A percentile compares a stretch with the other conserved stretches of the same genome.
phyloP scores from a whole-genome alignment of 1,139 yeast genomes.

The Pichia sp. region DNA sequence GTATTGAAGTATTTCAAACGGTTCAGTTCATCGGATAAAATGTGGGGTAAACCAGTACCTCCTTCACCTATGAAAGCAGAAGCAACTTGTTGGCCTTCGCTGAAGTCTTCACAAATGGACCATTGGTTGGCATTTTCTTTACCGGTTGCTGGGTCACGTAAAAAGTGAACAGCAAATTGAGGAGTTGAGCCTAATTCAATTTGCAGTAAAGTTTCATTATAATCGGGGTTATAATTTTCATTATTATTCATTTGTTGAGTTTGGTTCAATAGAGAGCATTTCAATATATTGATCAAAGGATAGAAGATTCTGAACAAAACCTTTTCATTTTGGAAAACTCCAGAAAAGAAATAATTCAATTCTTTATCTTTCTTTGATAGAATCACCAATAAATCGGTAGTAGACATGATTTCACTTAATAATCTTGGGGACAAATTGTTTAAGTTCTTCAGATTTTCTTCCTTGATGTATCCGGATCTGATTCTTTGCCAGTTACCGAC shows the following conservation, averaged over 20 bases:
- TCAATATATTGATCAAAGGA: conserved; percentile 49
- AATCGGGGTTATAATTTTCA: conserved; percentile 7
- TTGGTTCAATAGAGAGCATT: conserved; percentile 48
- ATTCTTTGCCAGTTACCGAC: conserved; percentile 82
- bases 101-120: conserved; percentile 81
- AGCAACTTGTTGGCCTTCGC: conserved; percentile 78
- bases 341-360: conserved; percentile 71
- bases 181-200: conserved; percentile 49
- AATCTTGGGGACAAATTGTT: conserved; percentile 66
- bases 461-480: conserved; percentile 54
- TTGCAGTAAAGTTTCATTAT: conserved; percentile 26
- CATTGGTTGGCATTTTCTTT: conserved; percentile 60
- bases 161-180: conserved; percentile 72
- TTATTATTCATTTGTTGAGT: conserved; percentile 23
- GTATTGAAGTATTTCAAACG: conserved; percentile 32
- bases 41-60: conserved; percentile 52
- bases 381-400: conserved; percentile 66
- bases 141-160: conserved; percentile 41
- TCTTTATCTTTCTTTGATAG: conserved; percentile 68
- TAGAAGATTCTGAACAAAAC: conserved; percentile 70
- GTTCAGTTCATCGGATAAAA: conserved; percentile 30
- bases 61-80: conserved; percentile 59
- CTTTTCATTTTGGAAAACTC: conserved; percentile 63
- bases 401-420: conserved; percentile 58
- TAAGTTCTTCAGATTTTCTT: conserved; percentile 42